Evolutionary conservation across 176 grass and related monocot species (phyloP).

Genomic region (Oryza brachyantha): DNA sequence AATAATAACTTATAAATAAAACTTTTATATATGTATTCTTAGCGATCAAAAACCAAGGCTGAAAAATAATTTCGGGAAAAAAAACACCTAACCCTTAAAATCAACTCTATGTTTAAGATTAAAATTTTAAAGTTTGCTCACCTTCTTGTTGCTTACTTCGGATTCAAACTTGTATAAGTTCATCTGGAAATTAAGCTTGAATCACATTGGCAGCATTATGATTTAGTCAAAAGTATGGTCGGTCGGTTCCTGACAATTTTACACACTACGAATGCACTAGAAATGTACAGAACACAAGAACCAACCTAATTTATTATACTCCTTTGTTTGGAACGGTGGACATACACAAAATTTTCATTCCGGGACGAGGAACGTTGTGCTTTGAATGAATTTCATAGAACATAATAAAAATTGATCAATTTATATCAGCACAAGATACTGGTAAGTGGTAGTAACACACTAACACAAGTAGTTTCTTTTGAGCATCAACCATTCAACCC

Average conservation of each 20-base stretch:
- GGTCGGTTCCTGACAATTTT: background rate
- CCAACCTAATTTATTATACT: background rate
- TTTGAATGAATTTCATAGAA: background rate
- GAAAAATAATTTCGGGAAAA: too few relatives aligned
- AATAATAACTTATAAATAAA: too few relatives aligned
- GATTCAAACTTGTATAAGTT: background rate
- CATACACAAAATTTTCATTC: background rate
- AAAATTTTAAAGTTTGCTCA: too few relatives aligned
- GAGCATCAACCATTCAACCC: background rate
- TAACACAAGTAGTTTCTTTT: background rate
- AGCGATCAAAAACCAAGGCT: too few relatives aligned
- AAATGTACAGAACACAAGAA: background rate
- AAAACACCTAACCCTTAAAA: too few relatives aligned
- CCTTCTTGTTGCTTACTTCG: background rate
- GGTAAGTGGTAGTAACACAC: background rate
- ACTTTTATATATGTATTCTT: too few relatives aligned
- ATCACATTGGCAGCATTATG: background rate
- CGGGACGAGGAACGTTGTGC: background rate
- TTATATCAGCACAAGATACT: background rate
- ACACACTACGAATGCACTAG: background rate
- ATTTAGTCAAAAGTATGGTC: background rate
- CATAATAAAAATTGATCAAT: background rate
- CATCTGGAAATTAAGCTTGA: background rate
- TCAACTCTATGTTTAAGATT: background rate
- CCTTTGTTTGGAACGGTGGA: background rate